phyloP scores from a whole-genome alignment of 345 rosid species.

The Dimocarpus longan region DNA sequence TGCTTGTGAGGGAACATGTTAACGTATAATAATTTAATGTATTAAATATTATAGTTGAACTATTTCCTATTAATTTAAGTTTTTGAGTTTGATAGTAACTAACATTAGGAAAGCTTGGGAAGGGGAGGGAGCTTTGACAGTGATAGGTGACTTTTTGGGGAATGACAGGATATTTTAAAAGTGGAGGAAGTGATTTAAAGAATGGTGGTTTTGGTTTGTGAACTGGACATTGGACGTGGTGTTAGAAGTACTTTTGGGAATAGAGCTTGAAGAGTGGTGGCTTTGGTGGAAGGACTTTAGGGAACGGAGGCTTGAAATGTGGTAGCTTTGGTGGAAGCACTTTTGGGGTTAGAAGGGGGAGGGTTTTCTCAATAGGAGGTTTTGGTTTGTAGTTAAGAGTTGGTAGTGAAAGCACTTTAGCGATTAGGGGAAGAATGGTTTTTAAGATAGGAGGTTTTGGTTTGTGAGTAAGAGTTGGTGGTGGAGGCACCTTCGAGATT shows the following conservation, averaged over 20 bases:
- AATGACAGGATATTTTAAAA: conserved; percentile 55
- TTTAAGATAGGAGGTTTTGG: conserved; percentile 28
- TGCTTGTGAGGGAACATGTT: no score
- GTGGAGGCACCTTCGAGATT: conserved; percentile 16
- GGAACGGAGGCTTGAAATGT: no score
- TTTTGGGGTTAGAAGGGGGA: no score
- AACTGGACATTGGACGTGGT: no score
- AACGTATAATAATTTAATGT: no score
- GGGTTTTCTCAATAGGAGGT: not conserved
- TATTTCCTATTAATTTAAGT: no score
- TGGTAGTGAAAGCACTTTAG: not conserved
- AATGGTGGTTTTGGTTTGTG: conserved; percentile 35
- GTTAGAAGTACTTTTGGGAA: conserved; percentile 47
- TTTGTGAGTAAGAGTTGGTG: not conserved
- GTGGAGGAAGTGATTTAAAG: conserved; percentile 15
- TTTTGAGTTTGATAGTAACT: no score
- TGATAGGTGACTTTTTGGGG: conserved; percentile 25
- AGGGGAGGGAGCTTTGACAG: conserved; percentile 30
- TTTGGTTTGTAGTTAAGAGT: not conserved
- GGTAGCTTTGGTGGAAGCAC: no score
- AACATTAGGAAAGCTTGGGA: conserved; percentile 34
- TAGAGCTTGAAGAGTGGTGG: conserved; percentile 47
- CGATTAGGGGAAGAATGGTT: conserved; percentile 15
- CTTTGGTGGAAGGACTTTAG: conserved; percentile 30
- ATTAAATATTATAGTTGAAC: no score